phyloP scores from a whole-genome alignment of 2,329 filamentous ascomycete genomes.

The Camillea tinctor region DNA sequence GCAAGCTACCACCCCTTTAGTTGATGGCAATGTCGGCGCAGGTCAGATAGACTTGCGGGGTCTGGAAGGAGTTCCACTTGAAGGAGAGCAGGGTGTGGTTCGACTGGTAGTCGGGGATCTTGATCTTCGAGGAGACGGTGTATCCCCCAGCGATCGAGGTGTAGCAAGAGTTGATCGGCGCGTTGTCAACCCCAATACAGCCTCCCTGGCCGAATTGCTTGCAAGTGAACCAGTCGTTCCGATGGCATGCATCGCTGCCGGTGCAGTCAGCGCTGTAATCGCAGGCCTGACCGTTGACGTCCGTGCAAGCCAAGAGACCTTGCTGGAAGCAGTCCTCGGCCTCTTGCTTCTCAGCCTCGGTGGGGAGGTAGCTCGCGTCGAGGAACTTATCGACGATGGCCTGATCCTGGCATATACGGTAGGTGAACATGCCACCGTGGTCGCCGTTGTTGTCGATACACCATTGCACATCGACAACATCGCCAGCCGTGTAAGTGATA shows the following conservation, averaged over 20 bases:
- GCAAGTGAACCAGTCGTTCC: constrained; percentile 57
- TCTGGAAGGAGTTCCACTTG: constrained; percentile 56
- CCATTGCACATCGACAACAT: constrained; percentile 51
- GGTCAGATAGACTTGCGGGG: constrained; percentile 50
- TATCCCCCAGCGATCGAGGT: constrained; percentile 54
- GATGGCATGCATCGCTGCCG: constrained; percentile 42
- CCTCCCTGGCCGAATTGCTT: constrained; percentile 39
- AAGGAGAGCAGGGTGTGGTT: constrained; percentile 52
- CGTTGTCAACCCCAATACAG: constrained; percentile 47
- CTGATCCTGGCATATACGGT: constrained; percentile 53
- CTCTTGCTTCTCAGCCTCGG: constrained; percentile 49
- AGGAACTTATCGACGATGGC: constrained; percentile 50
- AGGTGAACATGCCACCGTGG: constrained; percentile 56
- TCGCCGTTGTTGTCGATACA: constrained; percentile 57
- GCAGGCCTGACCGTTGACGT: constrained; percentile 49
- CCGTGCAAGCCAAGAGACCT: constrained; percentile 47
- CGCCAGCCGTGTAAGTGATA: constrained; percentile 43
- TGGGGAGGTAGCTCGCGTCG: constrained; percentile 46
- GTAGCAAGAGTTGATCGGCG: constrained; percentile 43
- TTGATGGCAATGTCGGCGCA: constrained; percentile 52
- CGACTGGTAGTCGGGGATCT: constrained; percentile 46
- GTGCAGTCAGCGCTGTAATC: constrained; percentile 48
- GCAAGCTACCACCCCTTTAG: background rate
- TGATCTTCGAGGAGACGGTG: constrained; percentile 51
- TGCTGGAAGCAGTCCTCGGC: constrained; percentile 52